Evolutionary conservation across 2,329 filamentous ascomycete genomes (phyloP).

Genomic region (Zymoseptoria ardabiliae): DNA sequence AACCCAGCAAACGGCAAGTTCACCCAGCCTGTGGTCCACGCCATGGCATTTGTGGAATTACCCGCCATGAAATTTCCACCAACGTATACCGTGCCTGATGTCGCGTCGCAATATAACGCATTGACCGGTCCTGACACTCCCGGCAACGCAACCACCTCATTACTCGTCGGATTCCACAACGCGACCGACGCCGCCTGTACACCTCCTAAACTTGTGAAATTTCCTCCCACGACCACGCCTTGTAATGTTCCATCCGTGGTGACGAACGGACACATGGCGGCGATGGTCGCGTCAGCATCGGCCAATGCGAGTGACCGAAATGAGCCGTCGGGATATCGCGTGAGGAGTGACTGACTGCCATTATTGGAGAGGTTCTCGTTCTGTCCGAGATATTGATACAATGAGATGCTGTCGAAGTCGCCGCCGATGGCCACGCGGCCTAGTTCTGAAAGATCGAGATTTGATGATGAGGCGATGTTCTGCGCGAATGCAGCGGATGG

Average conservation of each 20-base stretch:
- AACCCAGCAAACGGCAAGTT: constrained; percentile 88
- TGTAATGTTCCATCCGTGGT: constrained; percentile 57
- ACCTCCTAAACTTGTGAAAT: constrained; percentile 84
- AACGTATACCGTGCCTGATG: constrained; percentile 74
- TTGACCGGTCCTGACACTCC: constrained; percentile 79
- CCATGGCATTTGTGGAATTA: constrained; percentile 83
- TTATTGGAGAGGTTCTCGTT: constrained; percentile 62
- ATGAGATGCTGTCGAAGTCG: constrained; percentile 83
- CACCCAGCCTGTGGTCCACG: constrained; percentile 69
- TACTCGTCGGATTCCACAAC: constrained; percentile 67
- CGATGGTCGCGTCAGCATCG: constrained; percentile 74
- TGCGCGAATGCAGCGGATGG: constrained; percentile 17
- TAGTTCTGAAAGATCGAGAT: constrained; percentile 70
- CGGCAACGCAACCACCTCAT: constrained; percentile 62
- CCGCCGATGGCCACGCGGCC: constrained; percentile 80
- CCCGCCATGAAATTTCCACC: constrained; percentile 75
- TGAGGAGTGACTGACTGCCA: constrained; percentile 73
- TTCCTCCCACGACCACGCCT: constrained; percentile 82
- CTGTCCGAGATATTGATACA: constrained; percentile 81
- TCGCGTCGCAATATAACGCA: constrained; percentile 72
- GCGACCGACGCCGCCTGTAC: constrained; percentile 72
- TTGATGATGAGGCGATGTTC: constrained; percentile 52
- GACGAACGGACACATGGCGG: constrained; percentile 77
- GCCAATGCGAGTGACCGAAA: constrained; percentile 68
- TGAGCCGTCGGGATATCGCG: constrained; percentile 75